A percentile compares a stretch with the other conserved stretches of the same genome.
Conservation (phyloP, 164 flowering plant genomes). For the Sedum album region DNA sequence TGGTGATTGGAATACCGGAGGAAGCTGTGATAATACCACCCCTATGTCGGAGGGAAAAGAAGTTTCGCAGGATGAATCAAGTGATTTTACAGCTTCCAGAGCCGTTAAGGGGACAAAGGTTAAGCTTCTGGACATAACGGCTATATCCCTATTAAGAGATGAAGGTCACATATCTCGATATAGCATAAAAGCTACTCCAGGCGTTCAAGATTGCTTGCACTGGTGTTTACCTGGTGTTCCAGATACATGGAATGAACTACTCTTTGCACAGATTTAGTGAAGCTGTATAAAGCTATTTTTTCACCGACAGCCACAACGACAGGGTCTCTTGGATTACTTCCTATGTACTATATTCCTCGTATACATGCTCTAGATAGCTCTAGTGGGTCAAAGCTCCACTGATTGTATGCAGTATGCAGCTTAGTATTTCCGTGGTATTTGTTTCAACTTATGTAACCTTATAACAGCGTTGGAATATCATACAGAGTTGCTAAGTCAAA, state of each 20-base stretch:
- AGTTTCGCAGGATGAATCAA: conserved; percentile 45
- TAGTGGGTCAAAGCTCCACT: neutral
- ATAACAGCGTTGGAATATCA: too few species aligned
- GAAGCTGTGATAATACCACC: conserved; percentile 67
- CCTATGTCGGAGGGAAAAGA: conserved; percentile 55
- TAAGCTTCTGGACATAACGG: conserved; percentile 66
- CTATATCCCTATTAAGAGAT: conserved; percentile 56
- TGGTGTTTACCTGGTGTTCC: conserved; percentile 92
- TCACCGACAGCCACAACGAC: neutral
- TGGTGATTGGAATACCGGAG: conserved; percentile 91
- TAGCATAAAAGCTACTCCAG: conserved; percentile 39
- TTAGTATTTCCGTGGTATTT: neutral
- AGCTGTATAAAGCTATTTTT: neutral
- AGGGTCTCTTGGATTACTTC: neutral
- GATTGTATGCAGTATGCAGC: neutral
- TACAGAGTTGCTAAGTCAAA: too few species aligned
- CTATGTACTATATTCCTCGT: neutral
- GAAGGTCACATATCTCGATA: conserved; percentile 75
- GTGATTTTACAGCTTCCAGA: conserved; percentile 38
- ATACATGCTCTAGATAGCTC: neutral
- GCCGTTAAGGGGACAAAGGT: conserved; percentile 63
- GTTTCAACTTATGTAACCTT: neutral
- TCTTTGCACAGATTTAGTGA: conserved; percentile 42
- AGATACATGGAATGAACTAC: conserved; percentile 78
- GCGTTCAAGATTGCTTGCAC: conserved; percentile 73